A percentile compares a stretch with the other conserved stretches of the same genome.
These are phyloP conservation scores for Trichosporon sp. DNA, from an alignment of 1,284 basidiomycete species.

Conservation along the genomic window DNA sequence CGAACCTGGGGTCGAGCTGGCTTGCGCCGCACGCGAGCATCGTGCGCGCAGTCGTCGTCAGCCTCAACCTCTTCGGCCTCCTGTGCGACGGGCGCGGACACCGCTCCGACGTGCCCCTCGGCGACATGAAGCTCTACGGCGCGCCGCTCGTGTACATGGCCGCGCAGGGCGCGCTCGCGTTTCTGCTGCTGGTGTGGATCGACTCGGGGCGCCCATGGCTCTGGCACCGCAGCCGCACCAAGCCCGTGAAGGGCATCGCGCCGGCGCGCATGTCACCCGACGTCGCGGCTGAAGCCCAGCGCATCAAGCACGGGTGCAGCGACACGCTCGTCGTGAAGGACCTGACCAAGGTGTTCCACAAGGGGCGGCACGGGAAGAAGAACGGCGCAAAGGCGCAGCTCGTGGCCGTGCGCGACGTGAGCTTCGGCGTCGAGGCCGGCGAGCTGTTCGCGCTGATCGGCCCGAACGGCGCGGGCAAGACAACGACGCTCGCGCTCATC, in stretches of 20 bases:
- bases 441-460: conserved; percentile 70
- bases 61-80: conserved; percentile 69
- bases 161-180: conserved; percentile 56
- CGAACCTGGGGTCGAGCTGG: conserved; percentile 63
- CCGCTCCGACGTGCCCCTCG: conserved; percentile 55
- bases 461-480: conserved; percentile 73
- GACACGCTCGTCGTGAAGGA: conserved; percentile 63
- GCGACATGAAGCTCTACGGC: conserved; percentile 61
- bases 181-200: conserved; percentile 59
- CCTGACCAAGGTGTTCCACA: conserved; percentile 62
- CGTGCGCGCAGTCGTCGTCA: conserved; percentile 61
- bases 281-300: conserved; percentile 57
- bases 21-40: conserved; percentile 55
- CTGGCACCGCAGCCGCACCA: conserved; percentile 4
- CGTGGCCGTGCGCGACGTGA: conserved; percentile 61
- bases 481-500: conserved; percentile 55
- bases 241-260: background rate
- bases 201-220: conserved; percentile 57
- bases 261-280: conserved; percentile 30
- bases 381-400: background rate
- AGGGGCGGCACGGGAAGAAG: conserved; percentile 14
- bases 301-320: conserved; percentile 48
- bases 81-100: conserved; percentile 61
- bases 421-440: conserved; percentile 61
- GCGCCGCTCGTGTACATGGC: conserved; percentile 72